A percentile compares a stretch with the other conserved stretches of the same genome.
These are phyloP conservation scores for Hypoxylon lenormandii DNA, from an alignment of 495 filamentous ascomycete species.

Conservation along the genomic window DNA sequence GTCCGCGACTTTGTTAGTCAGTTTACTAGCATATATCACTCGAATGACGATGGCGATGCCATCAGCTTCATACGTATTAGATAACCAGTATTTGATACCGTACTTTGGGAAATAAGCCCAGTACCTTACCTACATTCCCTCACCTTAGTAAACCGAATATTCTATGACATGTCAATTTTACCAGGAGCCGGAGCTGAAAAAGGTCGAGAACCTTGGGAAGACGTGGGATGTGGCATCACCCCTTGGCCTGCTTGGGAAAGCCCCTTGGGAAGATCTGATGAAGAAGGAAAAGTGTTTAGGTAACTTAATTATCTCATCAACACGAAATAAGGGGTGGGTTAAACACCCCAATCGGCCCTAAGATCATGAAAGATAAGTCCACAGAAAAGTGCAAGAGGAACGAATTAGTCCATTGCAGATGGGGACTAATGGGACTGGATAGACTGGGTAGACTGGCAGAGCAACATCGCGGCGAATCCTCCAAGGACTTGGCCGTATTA, in stretches of 20 bases:
- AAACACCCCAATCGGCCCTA: constrained; percentile 42
- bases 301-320: constrained; percentile 19
- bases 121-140: too few species aligned
- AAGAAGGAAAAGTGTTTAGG: neutral
- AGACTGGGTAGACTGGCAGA: neutral
- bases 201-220: too few species aligned
- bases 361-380: constrained; percentile 25
- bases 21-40: too few species aligned
- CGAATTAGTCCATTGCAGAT: constrained; percentile 35
- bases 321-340: constrained; percentile 15
- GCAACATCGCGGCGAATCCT: constrained; percentile 8
- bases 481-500: constrained; percentile 43
- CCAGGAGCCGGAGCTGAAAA: neutral
- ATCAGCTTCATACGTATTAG: too few species aligned
- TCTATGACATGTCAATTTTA: neutral
- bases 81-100: too few species aligned
- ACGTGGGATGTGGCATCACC: constrained; percentile 4
- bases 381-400: constrained; percentile 24
- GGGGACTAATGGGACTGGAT: neutral
- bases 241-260: constrained; percentile 2
- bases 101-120: too few species aligned
- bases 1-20: too few species aligned
- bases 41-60: too few species aligned
- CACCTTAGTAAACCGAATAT: too few species aligned
- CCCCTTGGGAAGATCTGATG: neutral